These are phyloP conservation scores for Gremmenia infestans DNA, from an alignment of 2,329 filamentous ascomycete genomes.

Conservation along the genomic window DNA sequence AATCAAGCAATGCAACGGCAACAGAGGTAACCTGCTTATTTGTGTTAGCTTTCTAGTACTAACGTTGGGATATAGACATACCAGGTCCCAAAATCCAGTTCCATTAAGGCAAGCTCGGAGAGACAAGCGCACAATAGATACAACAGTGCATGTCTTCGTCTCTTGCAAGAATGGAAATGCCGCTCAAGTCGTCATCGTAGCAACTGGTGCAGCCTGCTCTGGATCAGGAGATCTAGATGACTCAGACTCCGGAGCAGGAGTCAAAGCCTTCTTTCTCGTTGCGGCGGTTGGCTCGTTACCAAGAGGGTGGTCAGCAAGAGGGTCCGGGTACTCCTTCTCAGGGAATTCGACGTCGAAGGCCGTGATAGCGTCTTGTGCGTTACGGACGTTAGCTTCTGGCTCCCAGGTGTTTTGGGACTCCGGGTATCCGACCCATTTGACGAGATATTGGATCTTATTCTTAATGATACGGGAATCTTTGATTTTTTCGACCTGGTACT, in stretches of 20 bases:
- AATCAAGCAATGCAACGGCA: background rate
- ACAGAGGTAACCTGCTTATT: background rate
- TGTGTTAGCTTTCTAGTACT: background rate
- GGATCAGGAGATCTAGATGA: too few relatives aligned
- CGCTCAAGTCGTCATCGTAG: too few relatives aligned
- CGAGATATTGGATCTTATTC: slow-evolving; percentile 3
- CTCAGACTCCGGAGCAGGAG: background rate
- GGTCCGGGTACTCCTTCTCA: background rate
- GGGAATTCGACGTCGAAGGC: slow-evolving; percentile 8
- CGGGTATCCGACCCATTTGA: slow-evolving; percentile 16
- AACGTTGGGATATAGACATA: background rate
- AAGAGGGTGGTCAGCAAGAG: too few relatives aligned
- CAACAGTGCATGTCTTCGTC: too few relatives aligned
- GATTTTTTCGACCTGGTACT: slow-evolving; percentile 15
- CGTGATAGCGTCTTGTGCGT: slow-evolving; percentile 6
- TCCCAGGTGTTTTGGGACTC: slow-evolving; percentile 15
- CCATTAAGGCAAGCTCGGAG: too few relatives aligned
- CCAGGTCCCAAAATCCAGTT: too few relatives aligned
- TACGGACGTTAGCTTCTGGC: slow-evolving; percentile 10
- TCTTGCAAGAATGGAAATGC: too few relatives aligned
- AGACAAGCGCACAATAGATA: too few relatives aligned
- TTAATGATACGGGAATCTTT: slow-evolving; percentile 8
- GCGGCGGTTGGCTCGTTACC: background rate
- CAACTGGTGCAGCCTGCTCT: too few relatives aligned
- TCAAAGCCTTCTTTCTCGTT: background rate